These are phyloP conservation scores for Zizania latifolia DNA, from an alignment of 176 grass and related monocot genomes.

Conservation along the genomic window DNA sequence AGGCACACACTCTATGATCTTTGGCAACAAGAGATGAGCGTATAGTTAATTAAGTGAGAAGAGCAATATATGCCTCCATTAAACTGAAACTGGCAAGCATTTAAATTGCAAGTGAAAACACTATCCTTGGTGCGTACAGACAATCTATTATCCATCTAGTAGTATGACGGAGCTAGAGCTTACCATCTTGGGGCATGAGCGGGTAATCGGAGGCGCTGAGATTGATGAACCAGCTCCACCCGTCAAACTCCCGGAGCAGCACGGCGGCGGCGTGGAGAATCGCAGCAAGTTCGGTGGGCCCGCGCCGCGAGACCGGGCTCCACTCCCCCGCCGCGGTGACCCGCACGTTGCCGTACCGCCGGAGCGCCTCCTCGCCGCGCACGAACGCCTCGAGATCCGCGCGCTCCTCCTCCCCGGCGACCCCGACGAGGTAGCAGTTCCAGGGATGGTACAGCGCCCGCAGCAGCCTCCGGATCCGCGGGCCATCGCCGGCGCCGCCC, in stretches of 20 bases:
- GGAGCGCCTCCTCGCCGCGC: conserved; percentile 43
- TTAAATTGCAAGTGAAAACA: background rate
- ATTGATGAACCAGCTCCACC: conserved; percentile 98
- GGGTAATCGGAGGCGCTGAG: conserved; percentile 94
- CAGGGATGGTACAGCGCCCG: conserved; percentile 82
- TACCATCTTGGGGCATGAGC: conserved; percentile 93
- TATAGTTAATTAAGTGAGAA: background rate
- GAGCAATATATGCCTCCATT: background rate
- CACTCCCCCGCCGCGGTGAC: conserved; percentile 44
- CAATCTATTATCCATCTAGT: background rate
- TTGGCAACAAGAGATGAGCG: background rate
- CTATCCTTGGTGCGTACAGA: background rate
- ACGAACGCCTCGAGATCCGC: conserved; percentile 73
- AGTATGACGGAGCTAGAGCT: conserved; percentile 12
- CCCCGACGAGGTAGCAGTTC: conserved; percentile 84
- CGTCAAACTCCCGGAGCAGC: conserved; percentile 70
- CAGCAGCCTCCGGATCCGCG: conserved; percentile 64
- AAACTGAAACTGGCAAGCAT: background rate
- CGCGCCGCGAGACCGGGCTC: conserved; percentile 50
- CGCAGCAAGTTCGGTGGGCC: conserved; percentile 60
- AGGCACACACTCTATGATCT: background rate
- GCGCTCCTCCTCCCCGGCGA: conserved; percentile 42
- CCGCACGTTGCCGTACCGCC: conserved; percentile 65
- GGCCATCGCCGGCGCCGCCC: conserved; percentile 55
- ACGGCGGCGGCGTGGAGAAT: conserved; percentile 75